Conservation (phyloP, 2,329 filamentous ascomycete species). For the Ascochyta fabae region DNA sequence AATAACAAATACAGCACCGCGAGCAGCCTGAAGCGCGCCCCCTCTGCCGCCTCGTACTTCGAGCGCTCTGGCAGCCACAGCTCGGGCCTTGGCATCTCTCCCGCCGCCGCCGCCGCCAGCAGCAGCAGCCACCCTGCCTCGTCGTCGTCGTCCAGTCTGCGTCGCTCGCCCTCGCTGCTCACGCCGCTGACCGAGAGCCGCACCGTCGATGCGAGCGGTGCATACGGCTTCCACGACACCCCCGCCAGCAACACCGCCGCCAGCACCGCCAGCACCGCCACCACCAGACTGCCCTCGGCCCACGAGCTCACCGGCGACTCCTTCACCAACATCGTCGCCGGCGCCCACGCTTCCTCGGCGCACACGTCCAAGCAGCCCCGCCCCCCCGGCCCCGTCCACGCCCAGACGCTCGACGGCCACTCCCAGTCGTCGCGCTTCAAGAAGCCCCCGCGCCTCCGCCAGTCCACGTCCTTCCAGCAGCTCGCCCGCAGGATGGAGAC, state of each 20-base stretch:
- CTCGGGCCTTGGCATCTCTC: slow-evolving; percentile 21
- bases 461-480: slow-evolving; percentile 52
- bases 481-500: slow-evolving; percentile 55
- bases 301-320: slow-evolving; percentile 16
- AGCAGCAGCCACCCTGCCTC: slow-evolving; percentile 8
- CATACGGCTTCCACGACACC: slow-evolving; percentile 14
- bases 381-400: slow-evolving; percentile 38
- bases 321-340: slow-evolving; percentile 12
- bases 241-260: no score
- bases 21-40: slow-evolving; percentile 23
- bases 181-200: slow-evolving; percentile 24
- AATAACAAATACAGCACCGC: slow-evolving; percentile 20
- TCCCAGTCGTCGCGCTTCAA: slow-evolving; percentile 21
- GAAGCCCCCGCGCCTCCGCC: slow-evolving; percentile 45
- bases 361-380: slow-evolving; percentile 27
- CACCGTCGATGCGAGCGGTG: slow-evolving; percentile 21
- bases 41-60: slow-evolving; percentile 30
- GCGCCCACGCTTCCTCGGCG: slow-evolving; percentile 18
- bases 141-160: slow-evolving; percentile 12
- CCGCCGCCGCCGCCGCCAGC: slow-evolving; percentile 16
- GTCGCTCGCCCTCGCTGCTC: slow-evolving; percentile 26
- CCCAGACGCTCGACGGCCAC: slow-evolving; percentile 34
- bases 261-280: background rate
- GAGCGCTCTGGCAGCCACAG: slow-evolving; percentile 13
- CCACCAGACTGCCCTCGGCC: slow-evolving; percentile 7